Base-by-base conservation (phyloP, 345 rosid genomes). In the Sapria himalayana region DNA sequence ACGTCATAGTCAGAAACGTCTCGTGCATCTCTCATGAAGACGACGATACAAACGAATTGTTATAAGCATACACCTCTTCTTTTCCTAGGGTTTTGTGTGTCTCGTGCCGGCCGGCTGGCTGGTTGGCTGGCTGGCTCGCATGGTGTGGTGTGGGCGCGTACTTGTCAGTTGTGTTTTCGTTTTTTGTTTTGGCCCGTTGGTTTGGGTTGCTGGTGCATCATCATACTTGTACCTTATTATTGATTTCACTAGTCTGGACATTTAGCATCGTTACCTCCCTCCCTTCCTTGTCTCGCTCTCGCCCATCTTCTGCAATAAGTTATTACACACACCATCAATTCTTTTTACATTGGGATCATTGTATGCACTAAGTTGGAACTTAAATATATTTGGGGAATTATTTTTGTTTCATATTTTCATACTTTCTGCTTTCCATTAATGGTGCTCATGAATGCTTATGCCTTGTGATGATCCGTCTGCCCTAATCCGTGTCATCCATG, bases 11-110 rank as follows among this genome's bases (percentile, higher is more conserved):
- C 53, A 62, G 64, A 66, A 69, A 60, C 67, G 78, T 67, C 66
- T 73, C 72, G 64, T 51, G 78, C 78, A 74, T 73, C 82, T 71
- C 69, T 41, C 59, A 75, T 51, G 80, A 82, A n/a, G 82, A 72
- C 67, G 41, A 62, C 60, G 55, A 76, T 65, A 68, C 78, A 52
- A 52, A 67, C 48, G 55, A 38, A 45, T 33, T 20, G 33, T 68
- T 62, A 69, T 50, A 54, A 62, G 59, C 54, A 33, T 48, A 52
- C 45, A 39, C 22, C 19, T 44, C 21, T 50, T 15, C 12, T 53
- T 49, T 39, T 37, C 14, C 22, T 48, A 52, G 73, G 33, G 63
- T 67, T 52, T 45, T 16, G 41, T 49, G 49, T 29, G 15, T 23
- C 38, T 54, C 31, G 41, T 51, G 48, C n/a, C n/a, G n/a, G n/a